These are phyloP conservation scores for Penicillium thymicola DNA, from an alignment of 2,329 filamentous ascomycete genomes.

Conservation along the genomic window DNA sequence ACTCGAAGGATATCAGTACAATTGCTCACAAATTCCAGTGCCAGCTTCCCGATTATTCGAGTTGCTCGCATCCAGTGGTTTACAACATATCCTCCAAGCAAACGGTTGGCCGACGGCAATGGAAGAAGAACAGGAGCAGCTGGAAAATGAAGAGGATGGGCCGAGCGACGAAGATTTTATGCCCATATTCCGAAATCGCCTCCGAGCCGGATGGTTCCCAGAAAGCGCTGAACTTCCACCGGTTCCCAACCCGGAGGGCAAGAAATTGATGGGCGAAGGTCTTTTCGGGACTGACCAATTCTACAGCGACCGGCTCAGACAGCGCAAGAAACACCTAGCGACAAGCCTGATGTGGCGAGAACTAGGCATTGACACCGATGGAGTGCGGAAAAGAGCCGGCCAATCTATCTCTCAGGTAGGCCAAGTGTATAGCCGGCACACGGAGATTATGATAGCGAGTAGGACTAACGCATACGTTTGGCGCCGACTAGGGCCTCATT, in stretches of 20 bases:
- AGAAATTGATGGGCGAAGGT: conserved; percentile 76
- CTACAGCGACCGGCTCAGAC: conserved; percentile 48
- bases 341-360: conserved; percentile 76
- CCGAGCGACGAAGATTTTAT: conserved; percentile 26
- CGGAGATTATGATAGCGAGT: background rate
- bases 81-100: conserved; percentile 51
- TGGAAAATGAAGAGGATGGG: conserved; percentile 27
- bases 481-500: conserved; percentile 62
- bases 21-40: conserved; percentile 24
- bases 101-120: conserved; percentile 25
- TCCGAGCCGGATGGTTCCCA: conserved; percentile 45
- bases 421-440: background rate
- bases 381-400: conserved; percentile 59
- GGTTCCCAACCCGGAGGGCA: conserved; percentile 75
- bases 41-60: conserved; percentile 49
- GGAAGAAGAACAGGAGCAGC: conserved; percentile 8
- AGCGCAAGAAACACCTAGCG: conserved; percentile 60
- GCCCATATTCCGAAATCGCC: conserved; percentile 41
- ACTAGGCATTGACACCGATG: conserved; percentile 63
- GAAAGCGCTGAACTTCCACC: conserved; percentile 65
- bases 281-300: conserved; percentile 69
- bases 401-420: conserved; percentile 66
- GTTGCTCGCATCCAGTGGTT: conserved; percentile 52
- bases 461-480: background rate
- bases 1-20: background rate